Evolutionary conservation across 2,329 filamentous ascomycete genomes (phyloP).

Genomic region (Bipolaris oryzae): DNA sequence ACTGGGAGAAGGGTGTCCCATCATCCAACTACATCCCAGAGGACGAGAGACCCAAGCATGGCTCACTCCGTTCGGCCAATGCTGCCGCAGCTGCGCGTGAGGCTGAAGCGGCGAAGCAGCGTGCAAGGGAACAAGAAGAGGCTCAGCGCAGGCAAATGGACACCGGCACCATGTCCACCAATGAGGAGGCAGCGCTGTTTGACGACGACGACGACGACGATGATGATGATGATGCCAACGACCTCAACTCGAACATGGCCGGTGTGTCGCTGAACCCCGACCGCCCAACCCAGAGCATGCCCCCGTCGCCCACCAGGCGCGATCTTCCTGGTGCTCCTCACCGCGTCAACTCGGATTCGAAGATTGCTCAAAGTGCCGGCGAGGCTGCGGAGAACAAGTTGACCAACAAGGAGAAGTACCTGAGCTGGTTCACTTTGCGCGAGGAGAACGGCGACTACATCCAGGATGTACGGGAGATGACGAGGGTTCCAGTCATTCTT

Average conservation of each 20-base stretch:
- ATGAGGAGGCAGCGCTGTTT: conserved; percentile 94
- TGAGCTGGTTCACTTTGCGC: conserved; percentile 84
- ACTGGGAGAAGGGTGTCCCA: conserved; percentile 99
- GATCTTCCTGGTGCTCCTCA: conserved; percentile 73
- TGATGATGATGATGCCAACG: conserved; percentile 76
- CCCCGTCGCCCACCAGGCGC: conserved; percentile 83
- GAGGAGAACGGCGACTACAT: conserved; percentile 96
- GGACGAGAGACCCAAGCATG: conserved; percentile 90
- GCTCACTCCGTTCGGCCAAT: conserved; percentile 73
- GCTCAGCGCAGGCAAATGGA: conserved; percentile 91
- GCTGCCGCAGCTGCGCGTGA: conserved; percentile 78
- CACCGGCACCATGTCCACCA: conserved; percentile 89
- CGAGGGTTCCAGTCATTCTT: conserved; percentile 92
- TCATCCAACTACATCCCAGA: conserved; percentile 96
- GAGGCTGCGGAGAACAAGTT: conserved; percentile 80
- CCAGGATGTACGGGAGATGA: conserved; percentile 98
- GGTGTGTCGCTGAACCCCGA: conserved; percentile 84
- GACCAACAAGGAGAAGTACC: conserved; percentile 94
- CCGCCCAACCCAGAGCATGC: conserved; percentile 92
- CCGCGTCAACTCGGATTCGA: conserved; percentile 92
- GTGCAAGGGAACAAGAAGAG: conserved; percentile 86
- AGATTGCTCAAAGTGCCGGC: conserved; percentile 70
- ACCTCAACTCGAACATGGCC: conserved; percentile 87
- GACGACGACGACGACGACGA: conserved; percentile 89
- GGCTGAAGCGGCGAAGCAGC: conserved; percentile 80